Base-by-base conservation (phyloP, 106 monocot species). In the Platanthera zijinensis region DNA sequence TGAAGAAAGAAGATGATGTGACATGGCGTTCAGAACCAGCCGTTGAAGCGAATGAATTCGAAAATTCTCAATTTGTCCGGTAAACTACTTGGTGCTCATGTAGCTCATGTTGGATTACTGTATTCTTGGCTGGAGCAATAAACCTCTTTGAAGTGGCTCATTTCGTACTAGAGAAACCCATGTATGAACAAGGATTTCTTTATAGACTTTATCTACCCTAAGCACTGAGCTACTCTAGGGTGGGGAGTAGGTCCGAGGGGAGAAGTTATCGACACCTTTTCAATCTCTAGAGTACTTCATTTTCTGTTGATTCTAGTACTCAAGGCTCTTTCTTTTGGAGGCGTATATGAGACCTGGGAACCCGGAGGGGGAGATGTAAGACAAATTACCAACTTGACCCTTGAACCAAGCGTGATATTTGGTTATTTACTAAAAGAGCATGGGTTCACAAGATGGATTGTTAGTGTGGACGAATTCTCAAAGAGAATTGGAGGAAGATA, bases 201-300 rank as follows among this genome's bases (percentile, higher is more conserved):
- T 32, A 2, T 32, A 32, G 32, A 32, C 32, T 32, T 32, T 32
- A 32, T 32, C 32, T 32, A 32, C 32, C 32, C 32, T 32, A 32
- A 32, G 32, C 54, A 51, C 54, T 69, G 45, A 69, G 13, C 69
- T 69, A 69, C 69, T 69, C 69, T 69, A 48, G 39, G 48, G 19
- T 69, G 69, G 47, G 69, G 69, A 69, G 69, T 48, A 69, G 69
- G 47, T 69, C 69, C 8, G 14, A 5, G 46, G 69, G 69, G 13
- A 46, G 69, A 69, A 69, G 69, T 69, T 69, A 48, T 69, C 47
- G 4, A 69, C 47, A 48, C 8, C 14, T 69, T 69, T 69, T 47
- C 46, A 48, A 12, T 46, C 45, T 48, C 46, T 69, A 15, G 69
- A 48, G 69, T 69, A 69, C 69, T 48, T 45, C 47, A 48, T 6